These are phyloP conservation scores for Yarrowia porcina DNA, from an alignment of 805 yeast genomes.

Conservation along the genomic window DNA sequence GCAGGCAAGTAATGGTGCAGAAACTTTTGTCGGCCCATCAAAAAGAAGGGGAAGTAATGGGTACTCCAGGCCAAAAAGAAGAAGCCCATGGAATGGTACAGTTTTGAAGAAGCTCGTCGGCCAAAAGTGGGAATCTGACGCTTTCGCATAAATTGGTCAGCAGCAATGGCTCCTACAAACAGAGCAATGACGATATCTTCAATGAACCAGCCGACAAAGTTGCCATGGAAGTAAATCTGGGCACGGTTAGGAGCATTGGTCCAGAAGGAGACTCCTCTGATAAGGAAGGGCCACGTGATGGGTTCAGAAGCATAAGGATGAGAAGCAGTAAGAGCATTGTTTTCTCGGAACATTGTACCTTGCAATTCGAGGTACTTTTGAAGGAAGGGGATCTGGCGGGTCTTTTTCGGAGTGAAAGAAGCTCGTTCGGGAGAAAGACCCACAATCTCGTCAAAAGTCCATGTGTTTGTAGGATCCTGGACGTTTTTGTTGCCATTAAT, in stretches of 20 bases:
- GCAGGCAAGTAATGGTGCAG: conserved; percentile 96
- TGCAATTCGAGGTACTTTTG: conserved; percentile 90
- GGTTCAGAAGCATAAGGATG: conserved; percentile 98
- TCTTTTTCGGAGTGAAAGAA: conserved; percentile 59
- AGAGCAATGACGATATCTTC: conserved; percentile 63
- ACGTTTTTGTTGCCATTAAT: conserved; percentile 90
- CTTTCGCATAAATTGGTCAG: conserved; percentile 75
- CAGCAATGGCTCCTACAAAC: conserved; percentile 60
- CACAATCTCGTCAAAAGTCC: conserved; percentile 72
- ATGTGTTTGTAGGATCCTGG: conserved; percentile 60
- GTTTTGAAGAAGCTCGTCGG: conserved; percentile 60
- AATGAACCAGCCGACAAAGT: conserved; percentile 86
- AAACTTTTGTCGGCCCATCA: conserved; percentile 92
- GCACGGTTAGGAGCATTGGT: conserved; percentile 54
- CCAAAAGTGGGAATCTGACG: conserved; percentile 61
- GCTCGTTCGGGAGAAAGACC: conserved; percentile 62
- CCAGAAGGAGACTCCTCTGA: conserved; percentile 96
- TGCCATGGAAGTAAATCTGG: conserved; percentile 90
- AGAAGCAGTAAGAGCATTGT: conserved; percentile 77
- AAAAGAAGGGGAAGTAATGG: conserved; percentile 64
- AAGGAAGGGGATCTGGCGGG: conserved; percentile 66
- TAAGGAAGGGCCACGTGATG: conserved; percentile 81
- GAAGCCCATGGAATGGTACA: conserved; percentile 79
- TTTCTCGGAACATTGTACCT: conserved; percentile 82
- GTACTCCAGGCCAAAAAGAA: conserved; percentile 82